phyloP scores from a whole-genome alignment of 202 grass and related monocot genomes.

The Digitaria exilis region DNA sequence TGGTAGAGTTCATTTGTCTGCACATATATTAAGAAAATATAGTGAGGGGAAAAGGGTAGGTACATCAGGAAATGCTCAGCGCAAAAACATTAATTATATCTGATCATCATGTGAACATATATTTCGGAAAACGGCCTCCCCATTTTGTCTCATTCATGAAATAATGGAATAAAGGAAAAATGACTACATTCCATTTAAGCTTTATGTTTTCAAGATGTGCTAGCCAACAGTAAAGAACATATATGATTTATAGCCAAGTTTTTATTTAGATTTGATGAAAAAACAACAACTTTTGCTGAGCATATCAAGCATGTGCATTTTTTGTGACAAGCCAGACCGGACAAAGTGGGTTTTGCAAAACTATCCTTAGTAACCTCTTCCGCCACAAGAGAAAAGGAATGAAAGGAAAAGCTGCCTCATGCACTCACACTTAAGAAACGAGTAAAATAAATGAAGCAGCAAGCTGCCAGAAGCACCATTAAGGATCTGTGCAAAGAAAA shows the following conservation, averaged over 20 bases:
- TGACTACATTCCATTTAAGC: neutral
- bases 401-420: neutral
- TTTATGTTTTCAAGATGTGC: neutral
- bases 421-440: neutral
- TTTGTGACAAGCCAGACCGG: neutral
- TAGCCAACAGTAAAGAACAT: neutral
- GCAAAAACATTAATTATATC: neutral
- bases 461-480: slow-evolving; percentile 23
- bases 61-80: neutral
- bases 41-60: neutral
- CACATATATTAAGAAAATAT: slow-evolving; percentile 44
- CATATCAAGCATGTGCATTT: neutral
- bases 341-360: neutral
- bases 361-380: neutral
- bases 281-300: neutral
- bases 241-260: slow-evolving; percentile 11
- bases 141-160: neutral
- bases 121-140: neutral
- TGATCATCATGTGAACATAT: neutral
- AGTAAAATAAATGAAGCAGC: neutral
- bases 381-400: neutral
- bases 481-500: slow-evolving; percentile 16
- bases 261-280: neutral
- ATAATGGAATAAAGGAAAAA: neutral
- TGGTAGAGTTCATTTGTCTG: slow-evolving; percentile 99